A percentile compares a stretch with the other conserved stretches of the same genome.
phyloP scores from a whole-genome alignment of 495 filamentous ascomycete species.

The Darksidea phi region DNA sequence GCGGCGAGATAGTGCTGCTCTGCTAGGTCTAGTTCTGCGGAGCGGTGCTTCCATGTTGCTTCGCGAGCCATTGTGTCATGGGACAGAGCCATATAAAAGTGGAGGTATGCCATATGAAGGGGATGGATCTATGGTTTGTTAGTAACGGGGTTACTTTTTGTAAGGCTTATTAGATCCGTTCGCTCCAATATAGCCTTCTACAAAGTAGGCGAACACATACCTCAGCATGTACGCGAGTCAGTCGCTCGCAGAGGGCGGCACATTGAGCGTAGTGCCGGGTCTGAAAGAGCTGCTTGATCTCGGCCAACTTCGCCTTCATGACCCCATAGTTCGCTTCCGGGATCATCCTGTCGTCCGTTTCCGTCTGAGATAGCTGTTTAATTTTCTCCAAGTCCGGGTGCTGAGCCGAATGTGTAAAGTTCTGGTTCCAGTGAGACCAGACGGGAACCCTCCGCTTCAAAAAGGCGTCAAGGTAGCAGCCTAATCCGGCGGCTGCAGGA shows the following conservation, averaged over 20 bases:
- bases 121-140: slow-evolving; percentile 27
- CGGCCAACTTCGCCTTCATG: slow-evolving; percentile 18
- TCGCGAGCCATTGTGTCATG: slow-evolving; percentile 33
- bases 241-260: slow-evolving; percentile 14
- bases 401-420: background rate
- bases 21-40: slow-evolving; percentile 27
- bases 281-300: slow-evolving; percentile 33
- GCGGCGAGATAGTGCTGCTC: slow-evolving; percentile 37
- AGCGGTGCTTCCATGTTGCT: slow-evolving; percentile 20
- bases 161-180: background rate
- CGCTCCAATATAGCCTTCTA: background rate
- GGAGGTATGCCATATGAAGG: slow-evolving; percentile 28
- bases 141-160: background rate
- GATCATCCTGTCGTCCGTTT: slow-evolving; percentile 12
- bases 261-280: slow-evolving; percentile 35
- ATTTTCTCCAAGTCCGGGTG: background rate
- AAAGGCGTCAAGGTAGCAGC: background rate
- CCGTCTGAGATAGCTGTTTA: background rate
- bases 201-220: slow-evolving; percentile 12
- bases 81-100: slow-evolving; percentile 37
- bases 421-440: too few species aligned
- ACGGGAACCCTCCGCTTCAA: background rate
- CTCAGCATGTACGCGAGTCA: slow-evolving; percentile 11
- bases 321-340: slow-evolving; percentile 1
- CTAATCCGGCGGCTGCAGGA: slow-evolving; percentile 5